Conservation (phyloP, 805 yeast genomes). For the Candida parachauliodes region DNA sequence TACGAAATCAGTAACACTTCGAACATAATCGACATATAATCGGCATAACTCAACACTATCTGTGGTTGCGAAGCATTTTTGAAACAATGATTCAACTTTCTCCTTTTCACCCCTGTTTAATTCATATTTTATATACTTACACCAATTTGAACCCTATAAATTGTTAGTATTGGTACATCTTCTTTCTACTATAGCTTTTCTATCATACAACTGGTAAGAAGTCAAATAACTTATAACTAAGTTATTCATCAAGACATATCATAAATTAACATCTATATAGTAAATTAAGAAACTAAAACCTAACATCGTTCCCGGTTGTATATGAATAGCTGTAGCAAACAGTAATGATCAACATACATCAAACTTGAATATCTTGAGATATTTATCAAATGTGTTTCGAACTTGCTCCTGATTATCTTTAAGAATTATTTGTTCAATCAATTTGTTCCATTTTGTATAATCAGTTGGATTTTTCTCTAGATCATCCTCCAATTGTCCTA, state of each 20-base stretch:
- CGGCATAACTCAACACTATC: conserved; percentile 71
- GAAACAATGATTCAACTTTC: conserved; percentile 62
- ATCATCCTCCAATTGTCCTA: conserved; percentile 57
- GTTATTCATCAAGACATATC: not conserved
- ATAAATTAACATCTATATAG: conserved; percentile 1
- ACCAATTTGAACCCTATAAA: conserved; percentile 54
- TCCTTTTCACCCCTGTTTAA: conserved; percentile 61
- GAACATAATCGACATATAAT: conserved; percentile 73
- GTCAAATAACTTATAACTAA: not conserved
- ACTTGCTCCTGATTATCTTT: conserved; percentile 61
- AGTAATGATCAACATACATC: conserved; percentile 37
- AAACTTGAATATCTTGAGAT: conserved; percentile 62
- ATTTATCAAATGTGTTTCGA: conserved; percentile 53
- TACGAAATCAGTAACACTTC: conserved; percentile 62
- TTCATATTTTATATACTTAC: conserved; percentile 63
- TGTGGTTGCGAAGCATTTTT: conserved; percentile 57
- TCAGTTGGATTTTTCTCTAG: conserved; percentile 51
- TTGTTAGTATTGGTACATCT: conserved; percentile 17
- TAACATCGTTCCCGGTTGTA: no score
- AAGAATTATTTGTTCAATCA: conserved; percentile 45
- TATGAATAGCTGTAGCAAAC: not conserved
- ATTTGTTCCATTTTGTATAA: conserved; percentile 52
- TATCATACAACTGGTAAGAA: not conserved
- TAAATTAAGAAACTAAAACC: not conserved
- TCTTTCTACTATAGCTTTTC: not conserved